Conservation (phyloP, 768 basidiomycete genomes). For the Tylopilus felleus region DNA sequence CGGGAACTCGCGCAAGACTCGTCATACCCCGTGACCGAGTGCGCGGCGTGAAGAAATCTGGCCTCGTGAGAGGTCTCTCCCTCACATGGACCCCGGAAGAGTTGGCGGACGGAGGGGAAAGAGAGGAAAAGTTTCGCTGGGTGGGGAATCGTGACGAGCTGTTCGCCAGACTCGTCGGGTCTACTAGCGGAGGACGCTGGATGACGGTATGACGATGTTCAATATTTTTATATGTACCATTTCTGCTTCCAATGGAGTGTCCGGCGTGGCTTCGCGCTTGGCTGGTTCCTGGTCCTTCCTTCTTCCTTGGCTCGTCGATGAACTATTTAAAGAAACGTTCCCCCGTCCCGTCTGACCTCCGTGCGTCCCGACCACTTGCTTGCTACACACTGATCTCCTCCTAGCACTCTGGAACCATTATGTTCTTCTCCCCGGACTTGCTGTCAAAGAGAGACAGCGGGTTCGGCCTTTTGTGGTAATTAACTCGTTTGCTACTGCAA, state of each 20-base stretch:
- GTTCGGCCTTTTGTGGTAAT: slow-evolving; percentile 83
- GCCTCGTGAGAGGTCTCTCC: slow-evolving; percentile 50
- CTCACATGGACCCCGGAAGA: slow-evolving; percentile 40
- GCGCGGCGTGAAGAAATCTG: slow-evolving; percentile 55
- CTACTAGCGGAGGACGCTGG: slow-evolving; percentile 45
- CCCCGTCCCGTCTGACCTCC: background rate
- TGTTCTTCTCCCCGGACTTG: slow-evolving; percentile 88
- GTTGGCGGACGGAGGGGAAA: slow-evolving; percentile 32
- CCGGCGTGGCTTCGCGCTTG: slow-evolving; percentile 21
- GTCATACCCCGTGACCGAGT: slow-evolving; percentile 45
- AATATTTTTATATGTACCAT: slow-evolving; percentile 7
- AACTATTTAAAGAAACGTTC: slow-evolving; percentile 5
- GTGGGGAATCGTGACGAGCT: slow-evolving; percentile 62
- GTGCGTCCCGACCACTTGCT: slow-evolving; percentile 6
- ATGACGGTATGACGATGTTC: slow-evolving; percentile 36
- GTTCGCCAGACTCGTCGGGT: slow-evolving; percentile 59
- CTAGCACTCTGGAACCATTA: slow-evolving; percentile 23
- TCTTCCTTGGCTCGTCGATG: background rate
- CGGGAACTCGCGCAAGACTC: slow-evolving; percentile 43
- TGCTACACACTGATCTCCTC: background rate
- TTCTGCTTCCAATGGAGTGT: slow-evolving; percentile 13
- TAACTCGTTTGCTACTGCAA: background rate
- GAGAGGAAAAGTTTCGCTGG: slow-evolving; percentile 57
- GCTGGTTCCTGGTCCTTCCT: slow-evolving; percentile 11
- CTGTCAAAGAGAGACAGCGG: slow-evolving; percentile 81